phyloP scores from a whole-genome alignment of 1,284 basidiomycete species.

The Pascua guehoae region DNA sequence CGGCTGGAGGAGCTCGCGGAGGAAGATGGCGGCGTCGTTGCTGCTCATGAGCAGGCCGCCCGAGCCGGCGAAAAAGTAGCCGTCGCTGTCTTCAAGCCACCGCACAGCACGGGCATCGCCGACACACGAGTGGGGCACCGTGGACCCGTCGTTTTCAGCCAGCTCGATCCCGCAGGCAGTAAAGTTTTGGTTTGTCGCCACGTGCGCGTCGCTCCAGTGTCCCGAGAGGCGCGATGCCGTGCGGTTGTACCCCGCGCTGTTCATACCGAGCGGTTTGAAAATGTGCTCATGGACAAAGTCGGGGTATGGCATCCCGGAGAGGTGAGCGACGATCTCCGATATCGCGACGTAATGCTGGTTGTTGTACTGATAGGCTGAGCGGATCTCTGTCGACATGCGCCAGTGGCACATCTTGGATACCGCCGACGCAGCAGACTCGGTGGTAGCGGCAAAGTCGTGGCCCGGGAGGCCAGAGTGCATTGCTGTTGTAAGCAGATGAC shows the following conservation, averaged over 20 bases:
- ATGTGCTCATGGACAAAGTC: conserved; percentile 30
- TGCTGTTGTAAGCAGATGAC: conserved; percentile 1
- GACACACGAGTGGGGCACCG: conserved; percentile 6
- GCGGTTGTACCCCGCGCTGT: conserved; percentile 25
- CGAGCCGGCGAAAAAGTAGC: conserved; percentile 18
- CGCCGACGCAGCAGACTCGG: not conserved
- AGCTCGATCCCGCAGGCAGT: conserved; percentile 11
- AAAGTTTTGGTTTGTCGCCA: conserved; percentile 6
- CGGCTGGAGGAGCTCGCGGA: not conserved
- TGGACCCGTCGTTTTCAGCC: not conserved
- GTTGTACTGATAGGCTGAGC: conserved; percentile 37
- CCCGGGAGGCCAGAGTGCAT: conserved; percentile 34
- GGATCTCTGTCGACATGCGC: conserved; percentile 29
- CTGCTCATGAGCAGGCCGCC: conserved; percentile 30
- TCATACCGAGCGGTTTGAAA: conserved; percentile 36
- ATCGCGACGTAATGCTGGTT: conserved; percentile 33
- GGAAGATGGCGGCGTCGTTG: conserved; percentile 16
- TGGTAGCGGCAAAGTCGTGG: conserved; percentile 22
- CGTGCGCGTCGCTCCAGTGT: conserved; percentile 19
- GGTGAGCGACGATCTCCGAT: conserved; percentile 22
- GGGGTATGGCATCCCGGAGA: conserved; percentile 24
- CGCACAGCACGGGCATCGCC: conserved; percentile 15
- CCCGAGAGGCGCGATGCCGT: not conserved
- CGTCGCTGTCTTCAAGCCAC: conserved; percentile 23
- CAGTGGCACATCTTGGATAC: conserved; percentile 22